A percentile compares a stretch with the other conserved stretches of the same genome.
Conservation (phyloP, 352 stramenopile genomes). For the Globisporangium solare region DNA sequence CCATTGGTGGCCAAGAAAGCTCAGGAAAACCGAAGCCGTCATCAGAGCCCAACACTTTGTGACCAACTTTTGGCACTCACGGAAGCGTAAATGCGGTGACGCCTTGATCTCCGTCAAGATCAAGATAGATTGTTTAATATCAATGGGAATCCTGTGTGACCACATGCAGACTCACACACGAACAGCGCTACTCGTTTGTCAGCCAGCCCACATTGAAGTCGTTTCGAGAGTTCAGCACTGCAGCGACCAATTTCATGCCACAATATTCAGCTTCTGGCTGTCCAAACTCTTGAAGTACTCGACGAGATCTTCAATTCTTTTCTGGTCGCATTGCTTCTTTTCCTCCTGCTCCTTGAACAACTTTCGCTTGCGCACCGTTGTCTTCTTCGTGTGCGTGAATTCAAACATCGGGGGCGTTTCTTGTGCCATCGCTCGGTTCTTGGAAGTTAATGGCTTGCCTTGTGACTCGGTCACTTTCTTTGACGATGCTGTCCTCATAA, state of each 20-base stretch:
- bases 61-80: conserved; percentile 57
- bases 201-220: not conserved
- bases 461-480: not conserved
- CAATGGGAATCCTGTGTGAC: not conserved
- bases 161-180: not conserved
- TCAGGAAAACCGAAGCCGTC: conserved; percentile 61
- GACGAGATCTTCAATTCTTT: conserved; percentile 52
- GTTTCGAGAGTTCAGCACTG: not conserved
- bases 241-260: conserved; percentile 6
- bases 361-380: conserved; percentile 38
- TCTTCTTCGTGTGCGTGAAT: conserved; percentile 40
- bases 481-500: too few species aligned
- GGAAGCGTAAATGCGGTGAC: conserved; percentile 11
- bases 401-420: conserved; percentile 52
- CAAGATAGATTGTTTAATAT: conserved; percentile 7
- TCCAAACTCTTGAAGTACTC: conserved; percentile 63
- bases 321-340: conserved; percentile 36
- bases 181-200: too few species aligned
- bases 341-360: conserved; percentile 17
- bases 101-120: not conserved
- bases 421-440: conserved; percentile 12
- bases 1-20: conserved; percentile 65
- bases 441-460: conserved; percentile 8
- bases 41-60: conserved; percentile 69
- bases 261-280: conserved; percentile 42